Evolutionary conservation across 1,284 basidiomycete species (phyloP).

Genomic region (Malassezia sp.): DNA sequence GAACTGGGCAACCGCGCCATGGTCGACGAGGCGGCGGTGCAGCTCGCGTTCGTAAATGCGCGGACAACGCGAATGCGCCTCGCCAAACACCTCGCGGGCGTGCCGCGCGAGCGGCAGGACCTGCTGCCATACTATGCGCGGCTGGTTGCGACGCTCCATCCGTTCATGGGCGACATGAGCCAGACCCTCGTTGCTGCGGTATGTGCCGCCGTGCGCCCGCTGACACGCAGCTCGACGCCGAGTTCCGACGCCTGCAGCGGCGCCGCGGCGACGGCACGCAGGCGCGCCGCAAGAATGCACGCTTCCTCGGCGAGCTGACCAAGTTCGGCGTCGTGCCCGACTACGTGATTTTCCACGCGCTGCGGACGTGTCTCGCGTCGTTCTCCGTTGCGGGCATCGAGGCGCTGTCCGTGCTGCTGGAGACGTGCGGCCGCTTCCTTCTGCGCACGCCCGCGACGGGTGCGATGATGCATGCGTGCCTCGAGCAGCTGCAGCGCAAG

Average conservation of each 20-base stretch:
- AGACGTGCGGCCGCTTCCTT: conserved; percentile 86
- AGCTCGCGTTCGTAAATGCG: conserved; percentile 90
- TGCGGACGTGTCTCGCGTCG: conserved; percentile 93
- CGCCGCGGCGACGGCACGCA: neutral
- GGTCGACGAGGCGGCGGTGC: conserved; percentile 86
- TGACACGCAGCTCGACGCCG: conserved; percentile 87
- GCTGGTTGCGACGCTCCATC: conserved; percentile 72
- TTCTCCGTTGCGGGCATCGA: conserved; percentile 86
- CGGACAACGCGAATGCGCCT: conserved; percentile 85
- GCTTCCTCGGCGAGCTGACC: conserved; percentile 85
- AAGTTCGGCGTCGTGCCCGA: conserved; percentile 89
- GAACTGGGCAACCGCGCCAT: conserved; percentile 83
- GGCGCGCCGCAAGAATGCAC: conserved; percentile 62
- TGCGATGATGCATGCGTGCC: conserved; percentile 58
- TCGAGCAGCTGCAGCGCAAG: conserved; percentile 88
- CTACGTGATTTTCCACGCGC: conserved; percentile 83
- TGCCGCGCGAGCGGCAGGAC: conserved; percentile 79
- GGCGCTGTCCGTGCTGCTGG: conserved; percentile 77
- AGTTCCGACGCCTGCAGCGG: conserved; percentile 87
- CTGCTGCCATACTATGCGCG: conserved; percentile 86
- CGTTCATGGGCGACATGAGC: conserved; percentile 87
- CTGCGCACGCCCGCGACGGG: conserved; percentile 76
- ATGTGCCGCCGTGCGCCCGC: too few species aligned
- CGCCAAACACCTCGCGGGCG: conserved; percentile 60
- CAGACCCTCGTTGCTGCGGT: conserved; percentile 52